Conservation (phyloP, 345 rosid genomes). For the Citrus reticulata region DNA sequence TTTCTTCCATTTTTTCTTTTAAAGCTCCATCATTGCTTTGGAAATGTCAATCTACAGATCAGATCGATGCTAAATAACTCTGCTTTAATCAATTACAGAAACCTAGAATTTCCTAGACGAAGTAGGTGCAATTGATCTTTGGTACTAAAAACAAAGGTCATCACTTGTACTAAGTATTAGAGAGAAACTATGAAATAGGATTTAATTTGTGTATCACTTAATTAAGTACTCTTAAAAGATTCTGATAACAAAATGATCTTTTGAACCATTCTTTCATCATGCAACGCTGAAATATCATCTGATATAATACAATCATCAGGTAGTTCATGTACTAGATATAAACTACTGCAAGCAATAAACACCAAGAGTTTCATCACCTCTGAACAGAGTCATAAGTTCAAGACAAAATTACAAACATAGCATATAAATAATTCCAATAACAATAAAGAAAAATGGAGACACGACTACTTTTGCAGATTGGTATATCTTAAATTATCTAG, state of each 20-base stretch:
- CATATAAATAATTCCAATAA: neutral
- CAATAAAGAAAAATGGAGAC: neutral
- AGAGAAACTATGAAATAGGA: no score
- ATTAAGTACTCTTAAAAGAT: neutral
- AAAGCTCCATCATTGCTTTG: neutral
- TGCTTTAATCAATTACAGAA: neutral
- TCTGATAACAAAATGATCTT: neutral
- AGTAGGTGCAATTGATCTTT: neutral
- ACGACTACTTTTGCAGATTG: neutral
- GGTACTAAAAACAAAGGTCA: neutral
- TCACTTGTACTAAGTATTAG: neutral
- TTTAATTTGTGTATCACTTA: neutral
- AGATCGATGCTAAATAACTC: neutral
- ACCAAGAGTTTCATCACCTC: neutral
- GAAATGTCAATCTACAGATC: neutral
- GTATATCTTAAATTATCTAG: neutral
- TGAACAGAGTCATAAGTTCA: neutral
- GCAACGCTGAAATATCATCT: neutral
- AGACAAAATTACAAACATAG: neutral
- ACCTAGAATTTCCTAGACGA: neutral
- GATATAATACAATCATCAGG: neutral
- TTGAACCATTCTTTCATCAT: neutral
- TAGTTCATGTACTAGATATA: neutral
- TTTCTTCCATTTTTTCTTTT: no score
- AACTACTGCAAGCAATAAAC: neutral